Percentiles rank a stretch among this genome's conserved stretches.
Evolutionary conservation across 768 basidiomycete species (phyloP).

Genomic region (Cytidiella melzeri): DNA sequence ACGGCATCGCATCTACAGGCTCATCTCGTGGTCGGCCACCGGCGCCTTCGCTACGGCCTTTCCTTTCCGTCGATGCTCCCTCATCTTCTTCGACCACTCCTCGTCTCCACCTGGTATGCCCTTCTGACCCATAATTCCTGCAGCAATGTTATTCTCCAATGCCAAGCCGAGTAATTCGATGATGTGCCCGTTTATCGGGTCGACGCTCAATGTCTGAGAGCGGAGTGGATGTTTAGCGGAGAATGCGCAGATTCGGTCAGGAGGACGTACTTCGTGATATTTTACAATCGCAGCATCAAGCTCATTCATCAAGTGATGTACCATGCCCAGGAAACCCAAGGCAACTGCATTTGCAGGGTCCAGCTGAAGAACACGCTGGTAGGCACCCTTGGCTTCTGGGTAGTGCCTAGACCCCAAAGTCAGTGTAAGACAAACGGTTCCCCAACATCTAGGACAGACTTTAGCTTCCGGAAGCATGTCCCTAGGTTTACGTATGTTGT

Average conservation of each 20-base stretch:
- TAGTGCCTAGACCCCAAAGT: constrained; percentile 25
- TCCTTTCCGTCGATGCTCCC: constrained; percentile 21
- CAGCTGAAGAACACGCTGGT: constrained; percentile 76
- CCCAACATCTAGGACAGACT: constrained; percentile 38
- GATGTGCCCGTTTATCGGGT: constrained; percentile 77
- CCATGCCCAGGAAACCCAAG: constrained; percentile 84
- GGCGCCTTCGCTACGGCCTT: constrained; percentile 6
- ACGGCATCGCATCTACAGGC: too few species aligned
- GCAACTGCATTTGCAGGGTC: constrained; percentile 82
- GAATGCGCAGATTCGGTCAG: too few species aligned
- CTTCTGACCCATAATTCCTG: constrained; percentile 14
- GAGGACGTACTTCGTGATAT: constrained; percentile 77
- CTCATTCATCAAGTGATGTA: constrained; percentile 69
- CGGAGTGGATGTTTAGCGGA: too few species aligned
- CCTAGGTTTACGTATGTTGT: constrained; percentile 91
- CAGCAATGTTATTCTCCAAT: constrained; percentile 40
- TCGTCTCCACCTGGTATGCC: constrained; percentile 14
- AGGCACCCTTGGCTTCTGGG: constrained; percentile 66
- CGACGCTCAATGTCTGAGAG: constrained; percentile 75
- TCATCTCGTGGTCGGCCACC: too few species aligned
- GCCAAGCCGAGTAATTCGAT: constrained; percentile 79
- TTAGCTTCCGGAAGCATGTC: constrained; percentile 77
- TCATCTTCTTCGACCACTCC: constrained; percentile 24
- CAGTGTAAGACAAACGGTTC: background rate
- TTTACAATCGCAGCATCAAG: constrained; percentile 78